phyloP scores from a whole-genome alignment of 345 rosid genomes.

The Sonneratia alba region DNA sequence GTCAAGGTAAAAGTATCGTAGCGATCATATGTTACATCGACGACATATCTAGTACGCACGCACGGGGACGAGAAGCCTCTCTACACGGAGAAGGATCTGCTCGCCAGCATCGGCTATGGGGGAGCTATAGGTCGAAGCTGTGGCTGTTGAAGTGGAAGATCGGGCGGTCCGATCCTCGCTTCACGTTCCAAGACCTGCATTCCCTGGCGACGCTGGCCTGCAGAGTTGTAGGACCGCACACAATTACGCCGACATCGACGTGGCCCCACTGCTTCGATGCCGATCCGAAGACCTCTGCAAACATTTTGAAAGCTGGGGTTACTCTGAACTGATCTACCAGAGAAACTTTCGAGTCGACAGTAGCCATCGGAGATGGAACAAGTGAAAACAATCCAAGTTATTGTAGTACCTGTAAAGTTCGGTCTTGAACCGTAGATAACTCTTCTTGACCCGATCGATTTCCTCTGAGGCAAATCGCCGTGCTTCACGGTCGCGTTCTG shows the following conservation, averaged over 20 bases:
- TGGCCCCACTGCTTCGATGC: constrained; percentile 21
- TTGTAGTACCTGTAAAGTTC: constrained; percentile 49
- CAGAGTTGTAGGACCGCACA: constrained; percentile 32
- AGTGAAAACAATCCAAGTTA: background rate
- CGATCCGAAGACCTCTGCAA: background rate
- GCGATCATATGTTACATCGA: no score
- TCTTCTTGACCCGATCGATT: constrained; percentile 15
- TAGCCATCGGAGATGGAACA: background rate
- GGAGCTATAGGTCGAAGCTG: constrained; percentile 14
- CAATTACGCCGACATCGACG: constrained; percentile 31
- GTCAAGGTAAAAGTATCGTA: no score
- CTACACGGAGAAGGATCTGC: background rate
- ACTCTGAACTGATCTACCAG: no score
- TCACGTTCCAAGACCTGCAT: constrained; percentile 23
- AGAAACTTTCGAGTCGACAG: background rate
- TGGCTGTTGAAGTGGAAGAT: constrained; percentile 42
- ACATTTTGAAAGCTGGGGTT: background rate
- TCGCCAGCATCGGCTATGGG: background rate
- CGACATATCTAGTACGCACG: no score
- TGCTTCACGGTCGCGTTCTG: constrained; percentile 7
- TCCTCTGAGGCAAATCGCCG: constrained; percentile 9
- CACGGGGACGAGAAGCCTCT: no score
- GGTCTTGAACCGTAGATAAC: constrained; percentile 71
- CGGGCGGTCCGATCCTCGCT: constrained; percentile 13
- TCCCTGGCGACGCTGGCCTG: constrained; percentile 30